A percentile compares a stretch with the other conserved stretches of the same genome.
Conservation (phyloP, 1,139 yeast genomes). For the Lodderomyces margitis region DNA sequence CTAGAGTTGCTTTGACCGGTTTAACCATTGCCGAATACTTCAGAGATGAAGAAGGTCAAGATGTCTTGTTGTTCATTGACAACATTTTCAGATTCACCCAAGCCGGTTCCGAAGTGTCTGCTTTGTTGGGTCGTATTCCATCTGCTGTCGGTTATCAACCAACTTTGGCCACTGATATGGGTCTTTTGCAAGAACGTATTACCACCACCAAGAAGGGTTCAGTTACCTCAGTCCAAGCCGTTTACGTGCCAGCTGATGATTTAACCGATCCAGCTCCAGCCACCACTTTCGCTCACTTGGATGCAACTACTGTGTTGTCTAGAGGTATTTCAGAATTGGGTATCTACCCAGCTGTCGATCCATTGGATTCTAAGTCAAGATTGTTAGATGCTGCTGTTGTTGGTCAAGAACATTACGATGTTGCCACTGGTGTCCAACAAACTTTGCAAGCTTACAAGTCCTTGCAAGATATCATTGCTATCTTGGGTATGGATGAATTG, state of each 20-base stretch:
- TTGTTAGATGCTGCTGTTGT: slow-evolving; percentile 95
- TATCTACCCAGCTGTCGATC: slow-evolving; percentile 99
- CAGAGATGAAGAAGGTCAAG: slow-evolving; percentile 99
- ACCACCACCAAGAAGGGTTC: slow-evolving; percentile 99
- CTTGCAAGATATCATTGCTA: slow-evolving; percentile 99
- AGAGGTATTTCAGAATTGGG: slow-evolving; percentile 99
- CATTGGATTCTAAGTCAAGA: slow-evolving; percentile 99
- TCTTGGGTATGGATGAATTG: slow-evolving; percentile 99
- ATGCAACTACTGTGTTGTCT: slow-evolving; percentile 99
- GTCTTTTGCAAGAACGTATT: slow-evolving; percentile 99
- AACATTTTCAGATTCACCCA: slow-evolving; percentile 99
- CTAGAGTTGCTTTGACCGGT: slow-evolving; percentile 99
- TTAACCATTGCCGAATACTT: slow-evolving; percentile 99
- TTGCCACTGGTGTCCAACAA: slow-evolving; percentile 94
- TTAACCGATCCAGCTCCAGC: slow-evolving; percentile 99
- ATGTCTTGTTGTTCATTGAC: slow-evolving; percentile 98
- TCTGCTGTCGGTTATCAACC: slow-evolving; percentile 99
- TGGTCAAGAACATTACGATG: slow-evolving; percentile 97
- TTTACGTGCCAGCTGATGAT: slow-evolving; percentile 99
- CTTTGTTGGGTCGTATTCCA: slow-evolving; percentile 99
- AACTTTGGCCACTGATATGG: slow-evolving; percentile 99
- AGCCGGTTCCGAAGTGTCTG: slow-evolving; percentile 99
- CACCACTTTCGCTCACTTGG: slow-evolving; percentile 99
- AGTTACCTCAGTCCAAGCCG: slow-evolving; percentile 99
- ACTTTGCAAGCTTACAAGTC: slow-evolving; percentile 99